Percentiles rank a stretch among this genome's conserved stretches.
Evolutionary conservation across 306 rosid genomes (phyloP).

Genomic region (Fragaria nilgerrensis): DNA sequence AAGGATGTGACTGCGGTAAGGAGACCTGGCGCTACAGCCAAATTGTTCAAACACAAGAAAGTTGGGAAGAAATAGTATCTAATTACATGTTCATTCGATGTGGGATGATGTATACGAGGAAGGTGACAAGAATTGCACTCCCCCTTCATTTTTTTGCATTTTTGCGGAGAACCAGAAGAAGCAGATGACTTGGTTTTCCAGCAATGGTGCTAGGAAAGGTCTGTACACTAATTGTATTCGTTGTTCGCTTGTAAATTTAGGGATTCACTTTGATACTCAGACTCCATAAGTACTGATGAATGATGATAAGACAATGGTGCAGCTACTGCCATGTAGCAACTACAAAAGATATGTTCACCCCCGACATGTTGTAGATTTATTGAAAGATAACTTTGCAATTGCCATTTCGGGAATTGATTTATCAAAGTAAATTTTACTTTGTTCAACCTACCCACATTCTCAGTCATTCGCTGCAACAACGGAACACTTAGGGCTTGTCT

Average conservation of each 20-base stretch:
- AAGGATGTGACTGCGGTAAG: conserved; percentile 29
- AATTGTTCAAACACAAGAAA: conserved; percentile 25
- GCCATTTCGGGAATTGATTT: too few relatives aligned
- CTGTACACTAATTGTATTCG: background rate
- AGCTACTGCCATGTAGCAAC: too few relatives aligned
- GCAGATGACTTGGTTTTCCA: background rate
- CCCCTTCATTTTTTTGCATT: background rate
- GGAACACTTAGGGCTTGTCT: too few relatives aligned
- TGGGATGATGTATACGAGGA: background rate
- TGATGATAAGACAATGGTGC: too few relatives aligned
- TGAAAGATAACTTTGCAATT: too few relatives aligned
- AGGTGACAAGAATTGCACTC: background rate
- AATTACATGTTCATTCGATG: background rate
- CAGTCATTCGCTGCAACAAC: too few relatives aligned
- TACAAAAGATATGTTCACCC: too few relatives aligned
- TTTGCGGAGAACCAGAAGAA: background rate
- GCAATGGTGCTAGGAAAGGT: background rate
- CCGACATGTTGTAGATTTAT: too few relatives aligned
- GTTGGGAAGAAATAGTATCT: conserved; percentile 27
- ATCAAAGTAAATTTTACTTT: too few relatives aligned
- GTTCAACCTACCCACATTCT: too few relatives aligned
- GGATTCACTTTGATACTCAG: too few relatives aligned
- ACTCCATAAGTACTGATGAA: too few relatives aligned
- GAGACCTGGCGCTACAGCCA: conserved; percentile 33
- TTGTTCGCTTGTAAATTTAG: background rate